Evolutionary conservation across 139 green algal genomes (phyloP), one percentile per base, ranked within the genome.

Genomic region (Astrephomene gubernaculifera): DNA sequence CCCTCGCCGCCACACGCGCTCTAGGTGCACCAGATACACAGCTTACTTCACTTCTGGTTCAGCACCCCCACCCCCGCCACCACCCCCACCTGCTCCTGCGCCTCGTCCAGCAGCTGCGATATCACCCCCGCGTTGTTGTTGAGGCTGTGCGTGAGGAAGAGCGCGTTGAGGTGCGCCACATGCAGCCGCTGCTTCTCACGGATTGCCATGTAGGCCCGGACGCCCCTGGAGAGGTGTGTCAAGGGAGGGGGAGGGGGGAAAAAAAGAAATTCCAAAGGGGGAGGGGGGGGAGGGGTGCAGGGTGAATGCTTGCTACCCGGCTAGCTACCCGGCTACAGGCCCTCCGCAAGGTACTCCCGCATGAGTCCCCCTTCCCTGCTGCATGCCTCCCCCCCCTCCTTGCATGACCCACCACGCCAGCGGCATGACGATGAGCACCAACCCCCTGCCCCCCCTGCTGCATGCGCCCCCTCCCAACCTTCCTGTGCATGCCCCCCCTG

Each of bases 61-160:
- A n/a, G n/a, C n/a, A n/a, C n/a, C n/a, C n/a, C n/a, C n/a, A n/a
- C n/a, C n/a, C n/a, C n/a, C n/a, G n/a, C n/a, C n/a, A n/a, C n/a
- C n/a, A n/a, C 39, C 31, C 65, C 12, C 74, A 91, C 89, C 86
- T 92, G 89, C 69, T 92, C 89, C 36, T 82, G 64, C 24, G 86
- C 89, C 79, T 92, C 89, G 2, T 85, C 78, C 33, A 92, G 49
- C 21, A 88, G 36, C 61, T 79, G 61, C 33, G 45, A 76, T 24
- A 91, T 54, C 29, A 91, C 86, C 0, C 89, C 86, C 1, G 70
- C 49, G 79, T 91, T 92, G 78, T 86, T 90, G 75, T 90, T 81
- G 38, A 92, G 71, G 82, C 81, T 90, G 82, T 92, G 86, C 64
- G 83, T 29, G 22, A 89, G 75, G 53, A 60, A 79, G 31, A 92